A percentile compares a stretch with the other conserved stretches of the same genome.
Conservation (phyloP, 768 basidiomycete genomes). For the Mycena venus region DNA sequence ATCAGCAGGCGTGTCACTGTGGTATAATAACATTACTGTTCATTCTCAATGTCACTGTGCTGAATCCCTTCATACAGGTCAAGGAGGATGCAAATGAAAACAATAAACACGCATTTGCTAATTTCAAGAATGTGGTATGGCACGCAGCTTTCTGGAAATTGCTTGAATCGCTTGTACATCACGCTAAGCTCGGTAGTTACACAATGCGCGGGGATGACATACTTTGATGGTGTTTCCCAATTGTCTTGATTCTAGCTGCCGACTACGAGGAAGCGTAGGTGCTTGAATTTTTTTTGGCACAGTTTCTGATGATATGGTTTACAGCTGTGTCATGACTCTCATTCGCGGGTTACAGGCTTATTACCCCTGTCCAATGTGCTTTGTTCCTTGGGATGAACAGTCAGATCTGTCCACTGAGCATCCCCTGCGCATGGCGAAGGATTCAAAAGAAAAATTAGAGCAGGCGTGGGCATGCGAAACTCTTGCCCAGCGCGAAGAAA, state of each 20-base stretch:
- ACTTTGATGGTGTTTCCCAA: conserved; percentile 45
- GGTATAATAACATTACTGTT: too few relatives aligned
- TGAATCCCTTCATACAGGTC: too few relatives aligned
- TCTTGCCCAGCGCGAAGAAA: too few relatives aligned
- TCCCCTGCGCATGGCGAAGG: too few relatives aligned
- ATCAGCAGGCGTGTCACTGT: too few relatives aligned
- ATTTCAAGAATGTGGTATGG: too few relatives aligned
- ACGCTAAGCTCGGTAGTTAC: conserved; percentile 37
- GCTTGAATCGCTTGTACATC: conserved; percentile 39
- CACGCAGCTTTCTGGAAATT: conserved; percentile 49
- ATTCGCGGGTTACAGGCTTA: not conserved
- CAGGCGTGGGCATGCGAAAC: too few relatives aligned
- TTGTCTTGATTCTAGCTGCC: conserved; percentile 53
- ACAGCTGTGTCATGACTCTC: not conserved
- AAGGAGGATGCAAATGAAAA: too few relatives aligned
- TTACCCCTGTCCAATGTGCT: not conserved
- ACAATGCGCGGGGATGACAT: conserved; percentile 44
- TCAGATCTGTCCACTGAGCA: too few relatives aligned
- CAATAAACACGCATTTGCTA: too few relatives aligned
- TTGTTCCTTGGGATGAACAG: not conserved
- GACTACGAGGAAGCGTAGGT: conserved; percentile 47
- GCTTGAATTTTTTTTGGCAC: not conserved
- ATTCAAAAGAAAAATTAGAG: too few relatives aligned
- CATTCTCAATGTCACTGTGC: too few relatives aligned
- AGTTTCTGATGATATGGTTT: not conserved